A percentile compares a stretch with the other conserved stretches of the same genome.
phyloP scores from a whole-genome alignment of 306 rosid species.

The Acacia melanoxylon region DNA sequence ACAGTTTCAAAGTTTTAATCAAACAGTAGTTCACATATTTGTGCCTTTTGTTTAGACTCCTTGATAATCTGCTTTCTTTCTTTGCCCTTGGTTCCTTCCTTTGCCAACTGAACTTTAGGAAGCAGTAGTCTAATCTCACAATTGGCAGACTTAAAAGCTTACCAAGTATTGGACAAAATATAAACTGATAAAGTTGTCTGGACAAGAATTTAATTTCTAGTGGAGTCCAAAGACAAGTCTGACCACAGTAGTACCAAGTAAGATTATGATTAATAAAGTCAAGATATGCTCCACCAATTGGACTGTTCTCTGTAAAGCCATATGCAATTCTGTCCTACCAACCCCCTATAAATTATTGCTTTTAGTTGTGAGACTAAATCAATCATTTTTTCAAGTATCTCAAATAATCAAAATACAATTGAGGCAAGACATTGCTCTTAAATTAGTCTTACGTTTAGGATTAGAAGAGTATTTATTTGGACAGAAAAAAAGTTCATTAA shows the following conservation, averaged over 20 bases:
- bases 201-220: background rate
- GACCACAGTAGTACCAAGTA: background rate
- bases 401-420: background rate
- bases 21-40: background rate
- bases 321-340: background rate
- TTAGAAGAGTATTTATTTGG: background rate
- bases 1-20: background rate
- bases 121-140: background rate
- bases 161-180: background rate
- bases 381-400: background rate
- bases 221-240: background rate
- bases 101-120: background rate
- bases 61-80: background rate
- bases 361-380: background rate
- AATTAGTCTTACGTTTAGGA: background rate
- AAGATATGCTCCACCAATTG: background rate
- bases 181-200: background rate
- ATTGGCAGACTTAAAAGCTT: background rate
- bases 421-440: background rate
- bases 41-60: background rate
- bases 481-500: background rate
- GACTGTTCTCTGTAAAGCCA: background rate
- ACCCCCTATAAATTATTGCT: background rate
- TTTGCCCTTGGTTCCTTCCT: background rate
- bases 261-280: background rate